These are phyloP conservation scores for Berberis thunbergii DNA, from an alignment of 164 flowering plant species.

Conservation along the genomic window DNA sequence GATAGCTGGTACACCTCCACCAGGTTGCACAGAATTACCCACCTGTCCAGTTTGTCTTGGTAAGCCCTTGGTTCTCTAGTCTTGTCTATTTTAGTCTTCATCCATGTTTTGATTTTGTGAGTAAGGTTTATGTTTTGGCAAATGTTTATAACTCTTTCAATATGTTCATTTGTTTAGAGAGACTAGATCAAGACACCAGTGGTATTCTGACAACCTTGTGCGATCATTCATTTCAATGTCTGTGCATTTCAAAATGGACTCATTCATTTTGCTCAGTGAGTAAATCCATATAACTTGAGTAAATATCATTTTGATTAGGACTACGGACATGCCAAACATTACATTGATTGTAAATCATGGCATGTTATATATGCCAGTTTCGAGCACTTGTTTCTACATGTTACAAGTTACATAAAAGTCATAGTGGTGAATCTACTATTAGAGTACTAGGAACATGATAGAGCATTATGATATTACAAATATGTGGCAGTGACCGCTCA, in stretches of 20 bases:
- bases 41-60: conserved; percentile 94
- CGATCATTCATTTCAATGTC: conserved; percentile 91
- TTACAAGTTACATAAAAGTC: no score
- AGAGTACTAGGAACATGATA: no score
- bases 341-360: not conserved
- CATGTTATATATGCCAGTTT: not conserved
- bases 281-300: not conserved
- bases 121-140: not conserved
- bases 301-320: not conserved
- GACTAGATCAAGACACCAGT: conserved; percentile 91
- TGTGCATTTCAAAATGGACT: conserved; percentile 85
- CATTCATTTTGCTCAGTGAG: conserved; percentile 83
- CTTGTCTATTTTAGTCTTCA: not conserved
- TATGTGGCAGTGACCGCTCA: no score
- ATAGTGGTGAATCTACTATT: no score
- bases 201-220: conserved; percentile 75
- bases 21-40: conserved; percentile 69
- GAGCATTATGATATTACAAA: no score
- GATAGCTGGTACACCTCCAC: conserved; percentile 53
- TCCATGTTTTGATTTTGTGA: not conserved
- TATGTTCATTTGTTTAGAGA: conserved; percentile 38
- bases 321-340: not conserved
- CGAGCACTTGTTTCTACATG: no score
- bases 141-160: conserved; percentile 2
- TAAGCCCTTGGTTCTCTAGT: conserved; percentile 16